phyloP scores from a whole-genome alignment of 495 filamentous ascomycete species.

The Penicillium steckii region DNA sequence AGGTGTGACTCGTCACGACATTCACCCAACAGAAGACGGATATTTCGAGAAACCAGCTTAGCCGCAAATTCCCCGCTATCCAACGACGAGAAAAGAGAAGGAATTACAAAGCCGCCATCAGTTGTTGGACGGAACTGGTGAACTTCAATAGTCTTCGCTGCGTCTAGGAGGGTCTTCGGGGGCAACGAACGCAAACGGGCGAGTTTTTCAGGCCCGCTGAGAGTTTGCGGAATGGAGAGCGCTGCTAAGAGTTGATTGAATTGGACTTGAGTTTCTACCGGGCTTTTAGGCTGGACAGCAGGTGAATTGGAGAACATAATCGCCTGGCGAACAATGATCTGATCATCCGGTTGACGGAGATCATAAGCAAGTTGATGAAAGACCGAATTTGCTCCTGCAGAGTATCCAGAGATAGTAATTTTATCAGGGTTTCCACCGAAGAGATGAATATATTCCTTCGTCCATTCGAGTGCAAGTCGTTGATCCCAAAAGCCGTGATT shows the following conservation, averaged over 20 bases:
- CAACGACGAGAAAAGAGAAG: conserved; percentile 44
- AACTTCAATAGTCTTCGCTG: conserved; percentile 33
- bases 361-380: conserved; percentile 60
- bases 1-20: conserved; percentile 53
- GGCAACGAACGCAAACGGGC: conserved; percentile 40
- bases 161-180: conserved; percentile 37
- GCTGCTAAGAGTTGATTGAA: conserved; percentile 53
- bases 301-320: conserved; percentile 57
- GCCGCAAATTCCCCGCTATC: conserved; percentile 48
- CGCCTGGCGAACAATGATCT: conserved; percentile 44
- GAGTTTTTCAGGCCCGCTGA: conserved; percentile 44
- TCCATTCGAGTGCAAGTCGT: conserved; percentile 62
- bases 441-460: conserved; percentile 54
- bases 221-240: conserved; percentile 42
- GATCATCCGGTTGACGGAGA: conserved; percentile 38
- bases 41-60: conserved; percentile 36
- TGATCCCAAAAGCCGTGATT: conserved; percentile 74
- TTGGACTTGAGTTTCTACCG: conserved; percentile 46
- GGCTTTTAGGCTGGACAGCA: conserved; percentile 52
- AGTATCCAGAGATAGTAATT: conserved; percentile 65
- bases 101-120: conserved; percentile 47
- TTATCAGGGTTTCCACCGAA: conserved; percentile 64
- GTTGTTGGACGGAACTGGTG: conserved; percentile 57
- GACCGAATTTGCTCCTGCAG: conserved; percentile 67
- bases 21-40: conserved; percentile 55